phyloP scores from a whole-genome alignment of 305 asterid genomes.

The Solanum chacoense region DNA sequence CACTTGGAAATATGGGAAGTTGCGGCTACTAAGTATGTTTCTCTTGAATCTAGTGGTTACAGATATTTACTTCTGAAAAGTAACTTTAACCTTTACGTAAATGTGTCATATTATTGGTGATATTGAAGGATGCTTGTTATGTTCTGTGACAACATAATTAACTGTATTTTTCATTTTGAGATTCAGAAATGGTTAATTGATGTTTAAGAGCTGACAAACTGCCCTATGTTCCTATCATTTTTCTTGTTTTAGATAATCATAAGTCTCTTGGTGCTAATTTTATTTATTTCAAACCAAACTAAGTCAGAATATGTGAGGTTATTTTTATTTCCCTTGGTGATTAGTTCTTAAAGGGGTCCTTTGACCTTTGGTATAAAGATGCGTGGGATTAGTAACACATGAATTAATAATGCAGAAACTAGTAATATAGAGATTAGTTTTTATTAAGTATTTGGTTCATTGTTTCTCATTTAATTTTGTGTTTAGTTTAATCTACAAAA shows the following conservation, averaged over 20 bases:
- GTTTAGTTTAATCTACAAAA: too few relatives aligned
- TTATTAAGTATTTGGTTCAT: too few relatives aligned
- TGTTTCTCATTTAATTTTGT: too few relatives aligned
- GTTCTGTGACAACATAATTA: neutral
- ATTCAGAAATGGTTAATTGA: neutral
- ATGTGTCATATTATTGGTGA: neutral
- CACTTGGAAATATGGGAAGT: neutral
- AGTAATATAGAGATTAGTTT: too few relatives aligned
- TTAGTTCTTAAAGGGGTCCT: neutral
- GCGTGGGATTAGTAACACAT: too few relatives aligned
- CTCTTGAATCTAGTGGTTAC: neutral
- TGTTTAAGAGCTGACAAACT: neutral
- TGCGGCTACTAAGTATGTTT: neutral
- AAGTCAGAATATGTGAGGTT: neutral
- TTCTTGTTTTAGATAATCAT: neutral
- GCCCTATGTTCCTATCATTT: neutral
- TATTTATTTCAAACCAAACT: neutral
- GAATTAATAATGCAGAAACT: too few relatives aligned
- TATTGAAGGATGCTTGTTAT: neutral
- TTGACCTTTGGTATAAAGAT: too few relatives aligned
- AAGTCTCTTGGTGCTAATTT: neutral
- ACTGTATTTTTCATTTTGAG: neutral
- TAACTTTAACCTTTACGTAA: neutral
- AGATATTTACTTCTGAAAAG: neutral
- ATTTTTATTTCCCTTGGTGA: neutral